Percentiles rank a stretch among this genome's conserved stretches.
These are phyloP conservation scores for Tuber indicum DNA, from an alignment of 495 filamentous ascomycete species.

Conservation along the genomic window DNA sequence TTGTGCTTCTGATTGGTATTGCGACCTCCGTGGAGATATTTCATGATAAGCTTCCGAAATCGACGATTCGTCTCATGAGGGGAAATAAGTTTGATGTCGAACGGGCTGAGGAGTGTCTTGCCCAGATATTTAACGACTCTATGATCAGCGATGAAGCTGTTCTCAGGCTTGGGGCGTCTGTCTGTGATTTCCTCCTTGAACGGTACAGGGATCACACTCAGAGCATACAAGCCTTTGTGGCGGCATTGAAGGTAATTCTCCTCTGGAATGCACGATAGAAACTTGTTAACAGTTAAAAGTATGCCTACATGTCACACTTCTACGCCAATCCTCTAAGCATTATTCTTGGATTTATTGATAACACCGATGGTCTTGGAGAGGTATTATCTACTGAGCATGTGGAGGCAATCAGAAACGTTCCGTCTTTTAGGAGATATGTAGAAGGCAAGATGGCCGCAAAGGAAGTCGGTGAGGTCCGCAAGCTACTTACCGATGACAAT, in stretches of 20 bases:
- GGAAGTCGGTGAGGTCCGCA: conserved; percentile 44
- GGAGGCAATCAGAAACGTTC: conserved; percentile 68
- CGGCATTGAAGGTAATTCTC: conserved; percentile 64
- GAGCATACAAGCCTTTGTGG: conserved; percentile 71
- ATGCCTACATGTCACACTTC: conserved; percentile 92
- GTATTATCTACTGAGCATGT: conserved; percentile 55
- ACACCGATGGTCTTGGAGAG: conserved; percentile 40
- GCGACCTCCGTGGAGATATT: conserved; percentile 88
- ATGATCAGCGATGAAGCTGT: conserved; percentile 52
- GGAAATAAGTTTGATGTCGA: conserved; percentile 81
- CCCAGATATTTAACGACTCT: conserved; percentile 67
- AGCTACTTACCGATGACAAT: conserved; percentile 52
- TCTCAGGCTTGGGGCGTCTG: conserved; percentile 63
- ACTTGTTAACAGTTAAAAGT: conserved; percentile 49
- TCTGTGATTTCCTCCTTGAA: conserved; percentile 59
- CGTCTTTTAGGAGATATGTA: conserved; percentile 65
- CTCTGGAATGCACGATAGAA: not conserved
- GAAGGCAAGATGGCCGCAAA: conserved; percentile 44
- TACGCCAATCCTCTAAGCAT: conserved; percentile 83
- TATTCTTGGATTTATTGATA: conserved; percentile 48
- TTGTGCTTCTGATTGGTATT: conserved; percentile 78
- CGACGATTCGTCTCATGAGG: conserved; percentile 60
- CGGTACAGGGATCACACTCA: conserved; percentile 80
- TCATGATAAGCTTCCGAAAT: conserved; percentile 72
- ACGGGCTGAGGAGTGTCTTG: conserved; percentile 65